A percentile compares a stretch with the other conserved stretches of the same genome.
Conservation (phyloP, 2,329 filamentous ascomycete species). For the Colletotrichum tamarilloi region DNA sequence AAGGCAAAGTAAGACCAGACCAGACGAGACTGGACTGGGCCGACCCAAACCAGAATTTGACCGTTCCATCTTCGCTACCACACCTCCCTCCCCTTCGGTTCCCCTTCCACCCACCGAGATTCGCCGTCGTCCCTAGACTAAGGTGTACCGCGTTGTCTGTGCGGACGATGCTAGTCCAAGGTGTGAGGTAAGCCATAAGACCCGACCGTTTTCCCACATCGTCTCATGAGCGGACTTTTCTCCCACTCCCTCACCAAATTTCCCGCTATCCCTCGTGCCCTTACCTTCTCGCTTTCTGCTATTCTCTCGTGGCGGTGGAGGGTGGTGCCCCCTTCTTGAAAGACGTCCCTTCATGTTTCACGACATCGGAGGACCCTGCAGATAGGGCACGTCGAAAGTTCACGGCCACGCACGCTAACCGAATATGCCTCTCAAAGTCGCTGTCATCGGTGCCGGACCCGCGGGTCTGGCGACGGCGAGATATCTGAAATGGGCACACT, state of each 20-base stretch:
- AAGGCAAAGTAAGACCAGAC: not conserved
- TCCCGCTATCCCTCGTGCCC: not conserved
- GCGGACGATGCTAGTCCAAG: slow-evolving; percentile 5
- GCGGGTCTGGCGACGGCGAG: slow-evolving; percentile 55
- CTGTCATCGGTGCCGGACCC: slow-evolving; percentile 57
- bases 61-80: not conserved
- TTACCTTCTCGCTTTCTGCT: not conserved
- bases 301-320: slow-evolving; percentile 11
- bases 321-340: not conserved
- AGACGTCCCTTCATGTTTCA: slow-evolving; percentile 3
- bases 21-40: slow-evolving; percentile 1
- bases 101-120: not conserved
- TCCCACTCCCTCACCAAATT: not conserved
- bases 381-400: not conserved
- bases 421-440: slow-evolving; percentile 42
- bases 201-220: slow-evolving; percentile 19
- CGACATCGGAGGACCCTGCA: slow-evolving; percentile 26
- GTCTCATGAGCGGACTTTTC: slow-evolving; percentile 8
- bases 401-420: not conserved
- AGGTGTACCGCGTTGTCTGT: slow-evolving; percentile 16
- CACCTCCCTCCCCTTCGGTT: slow-evolving; percentile 2
- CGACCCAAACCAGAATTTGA: not conserved
- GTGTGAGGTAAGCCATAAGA: slow-evolving; percentile 25
- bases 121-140: slow-evolving; percentile 1
- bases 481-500: slow-evolving; percentile 52